Conservation (phyloP, 805 yeast species). For the Candida ficus region DNA sequence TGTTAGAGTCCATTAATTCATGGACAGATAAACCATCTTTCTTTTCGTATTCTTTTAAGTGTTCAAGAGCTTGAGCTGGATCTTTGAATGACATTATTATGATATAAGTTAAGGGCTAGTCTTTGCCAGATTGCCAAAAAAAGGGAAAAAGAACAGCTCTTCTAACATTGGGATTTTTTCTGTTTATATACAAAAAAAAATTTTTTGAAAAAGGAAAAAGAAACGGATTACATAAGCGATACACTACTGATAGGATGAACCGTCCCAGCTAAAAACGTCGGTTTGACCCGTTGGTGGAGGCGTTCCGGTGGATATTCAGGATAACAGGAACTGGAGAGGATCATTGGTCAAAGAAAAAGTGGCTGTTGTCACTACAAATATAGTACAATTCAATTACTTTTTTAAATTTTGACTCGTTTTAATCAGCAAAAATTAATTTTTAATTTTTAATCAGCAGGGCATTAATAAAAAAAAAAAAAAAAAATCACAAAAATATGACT, state of each 20-base stretch:
- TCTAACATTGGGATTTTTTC: background rate
- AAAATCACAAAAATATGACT: too few species aligned
- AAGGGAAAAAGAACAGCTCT: constrained; percentile 10
- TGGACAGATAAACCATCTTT: constrained; percentile 84
- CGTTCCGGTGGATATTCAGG: background rate
- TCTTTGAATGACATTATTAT: constrained; percentile 32
- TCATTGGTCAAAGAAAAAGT: too few species aligned
- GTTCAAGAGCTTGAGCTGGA: constrained; percentile 58
- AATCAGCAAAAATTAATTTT: too few species aligned
- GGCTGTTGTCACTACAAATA: too few species aligned
- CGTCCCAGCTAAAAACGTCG: too few species aligned
- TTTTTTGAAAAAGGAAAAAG: constrained; percentile 2
- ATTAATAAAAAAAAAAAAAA: too few species aligned
- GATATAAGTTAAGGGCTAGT: constrained; percentile 18
- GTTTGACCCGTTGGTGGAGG: too few species aligned
- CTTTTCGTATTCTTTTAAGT: constrained; percentile 56
- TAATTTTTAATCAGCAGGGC: too few species aligned
- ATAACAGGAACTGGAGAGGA: too few species aligned
- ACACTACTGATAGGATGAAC: too few species aligned
- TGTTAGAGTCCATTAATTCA: constrained; percentile 82
- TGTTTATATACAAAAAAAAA: constrained; percentile 5
- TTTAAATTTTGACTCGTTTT: too few species aligned
- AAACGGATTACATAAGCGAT: constrained; percentile 6
- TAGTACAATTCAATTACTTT: too few species aligned
- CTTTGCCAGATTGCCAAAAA: constrained; percentile 27